Percentiles rank a stretch among this genome's conserved stretches.
These are phyloP conservation scores for Akanthomyces lecanii DNA, from an alignment of 2,329 filamentous ascomycete species.

Conservation along the genomic window DNA sequence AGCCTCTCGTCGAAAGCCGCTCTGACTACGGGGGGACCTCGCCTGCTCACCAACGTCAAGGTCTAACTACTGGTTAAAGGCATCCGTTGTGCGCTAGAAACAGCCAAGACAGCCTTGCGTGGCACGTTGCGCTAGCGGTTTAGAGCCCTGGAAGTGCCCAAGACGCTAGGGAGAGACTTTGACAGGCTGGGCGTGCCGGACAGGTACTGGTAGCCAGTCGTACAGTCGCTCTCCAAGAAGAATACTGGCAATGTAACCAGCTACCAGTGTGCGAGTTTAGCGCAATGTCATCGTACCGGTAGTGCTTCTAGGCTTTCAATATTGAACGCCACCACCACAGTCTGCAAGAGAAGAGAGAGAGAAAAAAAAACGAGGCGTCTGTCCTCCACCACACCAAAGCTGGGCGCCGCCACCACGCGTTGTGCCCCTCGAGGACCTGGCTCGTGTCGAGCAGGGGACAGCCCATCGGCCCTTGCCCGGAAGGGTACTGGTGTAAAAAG, in stretches of 20 bases:
- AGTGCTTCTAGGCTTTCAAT: not conserved
- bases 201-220: not conserved
- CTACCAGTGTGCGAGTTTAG: not conserved
- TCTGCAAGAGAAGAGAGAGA: not conserved
- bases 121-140: too few species aligned
- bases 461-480: not conserved
- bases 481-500: not conserved
- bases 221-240: too few species aligned
- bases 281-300: not conserved
- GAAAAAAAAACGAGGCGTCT: not conserved
- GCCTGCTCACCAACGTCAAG: too few species aligned
- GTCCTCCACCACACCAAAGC: not conserved
- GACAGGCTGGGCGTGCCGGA: not conserved
- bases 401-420: constrained; percentile 1
- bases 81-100: too few species aligned
- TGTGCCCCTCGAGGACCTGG: not conserved
- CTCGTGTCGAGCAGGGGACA: not conserved
- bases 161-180: too few species aligned
- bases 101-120: too few species aligned
- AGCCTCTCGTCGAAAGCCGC: too few species aligned
- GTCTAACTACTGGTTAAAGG: too few species aligned
- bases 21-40: too few species aligned
- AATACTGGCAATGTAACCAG: too few species aligned
- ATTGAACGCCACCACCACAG: not conserved
- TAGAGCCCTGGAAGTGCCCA: too few species aligned